Conservation (phyloP, 768 basidiomycete genomes). For the Termitomyces sp. region DNA sequence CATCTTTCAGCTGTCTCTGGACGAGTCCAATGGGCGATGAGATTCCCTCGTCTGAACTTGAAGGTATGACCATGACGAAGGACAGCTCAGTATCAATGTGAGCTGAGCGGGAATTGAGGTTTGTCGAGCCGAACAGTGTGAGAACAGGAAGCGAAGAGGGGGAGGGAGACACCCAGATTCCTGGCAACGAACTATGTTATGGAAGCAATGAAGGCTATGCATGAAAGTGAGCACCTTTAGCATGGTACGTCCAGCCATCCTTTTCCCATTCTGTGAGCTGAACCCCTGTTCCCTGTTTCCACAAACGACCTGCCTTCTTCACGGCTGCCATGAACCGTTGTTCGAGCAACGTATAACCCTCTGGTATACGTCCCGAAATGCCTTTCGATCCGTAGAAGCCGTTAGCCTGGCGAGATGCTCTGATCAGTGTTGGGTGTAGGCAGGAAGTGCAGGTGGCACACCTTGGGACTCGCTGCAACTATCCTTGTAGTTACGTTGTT, state of each 20-base stretch:
- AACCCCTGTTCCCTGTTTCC: conserved; percentile 46
- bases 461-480: conserved; percentile 85
- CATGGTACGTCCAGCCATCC: conserved; percentile 95
- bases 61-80: conserved; percentile 72
- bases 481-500: conserved; percentile 62
- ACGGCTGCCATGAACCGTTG: conserved; percentile 76
- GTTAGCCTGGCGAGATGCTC: conserved; percentile 63
- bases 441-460: conserved; percentile 27
- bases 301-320: conserved; percentile 39
- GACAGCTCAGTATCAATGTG: conserved; percentile 91
- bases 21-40: conserved; percentile 25
- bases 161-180: conserved; percentile 78
- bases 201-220: not conserved
- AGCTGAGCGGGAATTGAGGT: conserved; percentile 88
- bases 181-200: conserved; percentile 31
- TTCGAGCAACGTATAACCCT: conserved; percentile 89
- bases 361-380: conserved; percentile 90
- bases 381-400: conserved; percentile 92
- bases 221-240: conserved; percentile 67
- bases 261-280: conserved; percentile 85
- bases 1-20: conserved; percentile 46
- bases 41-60: not conserved
- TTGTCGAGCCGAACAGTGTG: conserved; percentile 92
- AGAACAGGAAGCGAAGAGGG: conserved; percentile 50
- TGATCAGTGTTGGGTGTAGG: not conserved